Evolutionary conservation across 208 protist genomes (phyloP).

Genomic region (Sergeia podlipaevii): DNA sequence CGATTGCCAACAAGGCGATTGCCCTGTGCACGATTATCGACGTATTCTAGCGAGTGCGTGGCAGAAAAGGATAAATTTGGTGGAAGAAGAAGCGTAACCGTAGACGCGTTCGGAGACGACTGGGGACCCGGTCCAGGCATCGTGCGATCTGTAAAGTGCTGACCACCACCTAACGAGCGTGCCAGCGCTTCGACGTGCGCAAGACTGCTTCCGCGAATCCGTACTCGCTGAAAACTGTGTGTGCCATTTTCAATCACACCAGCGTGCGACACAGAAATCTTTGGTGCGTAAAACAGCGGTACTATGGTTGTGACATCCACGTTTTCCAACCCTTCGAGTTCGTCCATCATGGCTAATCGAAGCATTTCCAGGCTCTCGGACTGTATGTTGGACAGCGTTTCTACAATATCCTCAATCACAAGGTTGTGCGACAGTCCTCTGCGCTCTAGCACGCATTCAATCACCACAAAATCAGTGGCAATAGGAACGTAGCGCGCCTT

Average conservation of each 20-base stretch:
- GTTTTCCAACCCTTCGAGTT: slow-evolving; percentile 10
- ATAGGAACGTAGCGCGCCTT: slow-evolving; percentile 42
- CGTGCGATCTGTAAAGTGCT: slow-evolving; percentile 61
- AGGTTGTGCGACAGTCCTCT: slow-evolving; percentile 79
- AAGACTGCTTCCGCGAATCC: slow-evolving; percentile 79
- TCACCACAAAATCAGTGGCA: slow-evolving; percentile 67
- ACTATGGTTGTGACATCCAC: slow-evolving; percentile 18
- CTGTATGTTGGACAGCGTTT: slow-evolving; percentile 69
- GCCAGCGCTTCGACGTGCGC: slow-evolving; percentile 72
- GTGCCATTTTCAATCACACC: slow-evolving; percentile 78
- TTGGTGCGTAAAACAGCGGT: slow-evolving; percentile 84
- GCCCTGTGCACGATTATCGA: not conserved
- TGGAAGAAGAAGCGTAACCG: slow-evolving; percentile 5
- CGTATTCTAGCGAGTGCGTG: slow-evolving; percentile 13
- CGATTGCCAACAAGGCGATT: slow-evolving; percentile 19
- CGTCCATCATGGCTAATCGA: slow-evolving; percentile 56
- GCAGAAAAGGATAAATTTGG: slow-evolving; percentile 32
- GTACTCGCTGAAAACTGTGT: slow-evolving; percentile 81
- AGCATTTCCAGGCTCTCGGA: slow-evolving; percentile 60
- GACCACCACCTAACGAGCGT: slow-evolving; percentile 39
- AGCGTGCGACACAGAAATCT: slow-evolving; percentile 73
- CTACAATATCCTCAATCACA: slow-evolving; percentile 78
- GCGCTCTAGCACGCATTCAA: slow-evolving; percentile 79
- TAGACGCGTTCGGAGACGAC: not conserved
- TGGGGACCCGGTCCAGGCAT: not conserved